phyloP scores from a whole-genome alignment of 2,329 filamentous ascomycete species.

The Westerdykella sp. region DNA sequence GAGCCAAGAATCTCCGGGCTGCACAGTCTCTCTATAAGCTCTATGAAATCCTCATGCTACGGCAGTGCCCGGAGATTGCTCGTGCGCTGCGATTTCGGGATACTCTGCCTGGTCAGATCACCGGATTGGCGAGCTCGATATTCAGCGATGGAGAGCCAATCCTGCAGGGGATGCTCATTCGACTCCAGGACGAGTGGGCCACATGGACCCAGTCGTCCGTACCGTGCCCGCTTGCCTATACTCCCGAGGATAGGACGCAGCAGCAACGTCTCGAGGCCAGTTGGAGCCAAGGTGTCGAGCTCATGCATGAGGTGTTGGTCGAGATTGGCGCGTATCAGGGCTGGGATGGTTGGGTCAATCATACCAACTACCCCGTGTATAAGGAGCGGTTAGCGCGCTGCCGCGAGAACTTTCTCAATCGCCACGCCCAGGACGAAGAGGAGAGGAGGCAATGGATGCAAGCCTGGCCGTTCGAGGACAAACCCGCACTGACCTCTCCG shows the following conservation, averaged over 20 bases:
- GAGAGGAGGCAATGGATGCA: constrained; percentile 14
- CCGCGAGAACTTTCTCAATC: constrained; percentile 16
- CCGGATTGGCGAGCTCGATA: constrained; percentile 11
- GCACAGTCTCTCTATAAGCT: constrained; percentile 17
- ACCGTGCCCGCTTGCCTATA: constrained; percentile 15
- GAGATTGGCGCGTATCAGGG: constrained; percentile 16
- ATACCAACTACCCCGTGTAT: constrained; percentile 15
- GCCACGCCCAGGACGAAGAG: constrained; percentile 10
- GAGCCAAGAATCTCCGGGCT: constrained; percentile 14
- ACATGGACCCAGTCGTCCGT: constrained; percentile 3
- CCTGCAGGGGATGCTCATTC: constrained; percentile 14
- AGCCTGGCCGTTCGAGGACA: constrained; percentile 14
- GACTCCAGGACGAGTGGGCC: constrained; percentile 13
- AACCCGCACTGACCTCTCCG: too few species aligned
- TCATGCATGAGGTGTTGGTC: constrained; percentile 15
- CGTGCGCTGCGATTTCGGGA: constrained; percentile 12
- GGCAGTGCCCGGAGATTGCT: constrained; percentile 12
- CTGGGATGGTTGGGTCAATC: constrained; percentile 21
- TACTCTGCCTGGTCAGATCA: constrained; percentile 11
- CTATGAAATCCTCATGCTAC: constrained; percentile 12
- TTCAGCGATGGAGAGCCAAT: constrained; percentile 15
- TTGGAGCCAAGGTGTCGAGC: constrained; percentile 16
- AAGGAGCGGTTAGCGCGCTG: constrained; percentile 13
- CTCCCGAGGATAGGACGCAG: constrained; percentile 11
- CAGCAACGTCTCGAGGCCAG: constrained; percentile 13